phyloP scores from a whole-genome alignment of 2,329 filamentous ascomycete species.

The Cladophialophora bantiana region DNA sequence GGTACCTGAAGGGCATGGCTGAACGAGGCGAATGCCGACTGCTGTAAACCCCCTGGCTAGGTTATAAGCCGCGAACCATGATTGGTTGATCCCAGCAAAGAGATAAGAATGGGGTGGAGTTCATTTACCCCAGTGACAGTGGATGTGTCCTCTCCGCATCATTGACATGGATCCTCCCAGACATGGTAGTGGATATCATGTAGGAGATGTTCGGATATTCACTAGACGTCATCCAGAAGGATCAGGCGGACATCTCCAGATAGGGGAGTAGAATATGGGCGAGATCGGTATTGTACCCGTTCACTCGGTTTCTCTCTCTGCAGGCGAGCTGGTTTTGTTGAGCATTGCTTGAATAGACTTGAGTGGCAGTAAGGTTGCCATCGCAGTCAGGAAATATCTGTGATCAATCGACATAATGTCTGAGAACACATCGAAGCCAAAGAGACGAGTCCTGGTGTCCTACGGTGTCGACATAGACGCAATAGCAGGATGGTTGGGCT shows the following conservation, averaged over 20 bases:
- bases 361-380: not conserved
- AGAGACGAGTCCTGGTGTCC: conserved; percentile 62
- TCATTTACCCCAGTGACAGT: not conserved
- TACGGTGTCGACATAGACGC: conserved; percentile 78
- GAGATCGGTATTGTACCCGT: not conserved
- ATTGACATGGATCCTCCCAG: not conserved
- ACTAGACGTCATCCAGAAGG: conserved; percentile 7
- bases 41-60: no score
- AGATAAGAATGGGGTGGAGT: not conserved
- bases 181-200: not conserved
- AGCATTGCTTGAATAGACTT: not conserved
- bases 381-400: not conserved
- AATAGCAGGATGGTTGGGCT: conserved; percentile 76
- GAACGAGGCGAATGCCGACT: no score
- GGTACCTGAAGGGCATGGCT: no score
- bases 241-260: conserved; percentile 18
- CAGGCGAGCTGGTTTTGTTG: not conserved
- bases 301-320: not conserved
- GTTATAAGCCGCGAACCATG: no score
- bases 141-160: not conserved
- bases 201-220: conserved; percentile 4
- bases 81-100: not conserved
- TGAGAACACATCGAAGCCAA: conserved; percentile 36
- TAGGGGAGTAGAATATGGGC: not conserved
- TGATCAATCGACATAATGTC: conserved; percentile 10